These are phyloP conservation scores for Penicillium canescens DNA, from an alignment of 495 filamentous ascomycete species.

Conservation along the genomic window DNA sequence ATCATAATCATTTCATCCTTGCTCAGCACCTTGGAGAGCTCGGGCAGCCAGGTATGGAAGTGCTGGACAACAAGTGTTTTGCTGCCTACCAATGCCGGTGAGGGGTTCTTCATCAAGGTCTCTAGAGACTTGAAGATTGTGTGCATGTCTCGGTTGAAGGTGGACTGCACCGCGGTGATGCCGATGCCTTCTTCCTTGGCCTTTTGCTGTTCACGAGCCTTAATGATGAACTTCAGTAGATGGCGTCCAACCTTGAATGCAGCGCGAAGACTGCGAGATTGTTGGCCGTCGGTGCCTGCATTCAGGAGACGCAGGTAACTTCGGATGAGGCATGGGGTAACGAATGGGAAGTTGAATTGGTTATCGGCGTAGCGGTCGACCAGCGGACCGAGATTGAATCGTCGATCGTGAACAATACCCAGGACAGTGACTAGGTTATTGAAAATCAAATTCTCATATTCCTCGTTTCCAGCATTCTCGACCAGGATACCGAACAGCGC, in stretches of 20 bases:
- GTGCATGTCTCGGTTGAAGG: slow-evolving; percentile 81
- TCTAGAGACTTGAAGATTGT: slow-evolving; percentile 89
- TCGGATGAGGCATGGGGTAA: slow-evolving; percentile 84
- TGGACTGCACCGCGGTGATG: slow-evolving; percentile 71
- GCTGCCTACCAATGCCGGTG: slow-evolving; percentile 84
- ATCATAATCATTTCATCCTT: slow-evolving; percentile 87
- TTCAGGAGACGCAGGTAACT: slow-evolving; percentile 82
- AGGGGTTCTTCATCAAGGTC: slow-evolving; percentile 79
- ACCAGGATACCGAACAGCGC: slow-evolving; percentile 88
- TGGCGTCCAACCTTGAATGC: slow-evolving; percentile 95
- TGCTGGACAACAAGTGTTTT: slow-evolving; percentile 96
- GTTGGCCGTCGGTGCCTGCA: slow-evolving; percentile 75
- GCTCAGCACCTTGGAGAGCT: slow-evolving; percentile 72
- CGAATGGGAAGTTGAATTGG: slow-evolving; percentile 91
- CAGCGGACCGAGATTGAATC: slow-evolving; percentile 86
- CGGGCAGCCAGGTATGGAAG: slow-evolving; percentile 94
- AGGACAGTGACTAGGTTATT: slow-evolving; percentile 85
- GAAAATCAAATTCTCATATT: slow-evolving; percentile 91
- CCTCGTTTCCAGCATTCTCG: slow-evolving; percentile 83
- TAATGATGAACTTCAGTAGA: slow-evolving; percentile 92
- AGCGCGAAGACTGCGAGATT: slow-evolving; percentile 79
- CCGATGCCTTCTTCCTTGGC: slow-evolving; percentile 87
- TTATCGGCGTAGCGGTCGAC: slow-evolving; percentile 90
- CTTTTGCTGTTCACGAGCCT: slow-evolving; percentile 82
- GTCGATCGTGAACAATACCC: slow-evolving; percentile 89